phyloP scores from a whole-genome alignment of 495 filamentous ascomycete species.

The Penicillium desertorum region DNA sequence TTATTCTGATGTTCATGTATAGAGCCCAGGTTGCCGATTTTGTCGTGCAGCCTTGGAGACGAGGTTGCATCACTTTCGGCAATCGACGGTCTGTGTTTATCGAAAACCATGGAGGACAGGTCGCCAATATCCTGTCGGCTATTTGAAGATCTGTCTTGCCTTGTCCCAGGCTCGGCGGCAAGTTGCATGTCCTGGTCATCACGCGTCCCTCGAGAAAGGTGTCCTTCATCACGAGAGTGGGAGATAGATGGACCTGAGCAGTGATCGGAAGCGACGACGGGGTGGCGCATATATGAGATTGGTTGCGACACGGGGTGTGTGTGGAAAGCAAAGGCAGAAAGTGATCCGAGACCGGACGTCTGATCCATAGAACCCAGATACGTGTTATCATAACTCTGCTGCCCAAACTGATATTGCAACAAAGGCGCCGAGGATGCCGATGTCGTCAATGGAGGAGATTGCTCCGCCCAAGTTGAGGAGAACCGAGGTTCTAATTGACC shows the following conservation, averaged over 20 bases:
- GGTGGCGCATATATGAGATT: slow-evolving; percentile 39
- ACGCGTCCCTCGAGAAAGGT: slow-evolving; percentile 9
- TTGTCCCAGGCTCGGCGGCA: background rate
- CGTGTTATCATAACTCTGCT: slow-evolving; percentile 19
- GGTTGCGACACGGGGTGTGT: slow-evolving; percentile 37
- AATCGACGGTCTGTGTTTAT: slow-evolving; percentile 7
- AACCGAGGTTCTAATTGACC: slow-evolving; percentile 22
- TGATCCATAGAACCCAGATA: slow-evolving; percentile 32
- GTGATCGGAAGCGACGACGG: slow-evolving; percentile 19
- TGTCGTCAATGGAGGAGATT: slow-evolving; percentile 21
- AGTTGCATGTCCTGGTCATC: slow-evolving; percentile 14
- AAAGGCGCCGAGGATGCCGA: slow-evolving; percentile 17
- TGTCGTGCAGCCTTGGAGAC: slow-evolving; percentile 4
- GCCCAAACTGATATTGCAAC: slow-evolving; percentile 24
- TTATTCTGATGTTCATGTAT: slow-evolving; percentile 3
- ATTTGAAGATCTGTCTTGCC: background rate
- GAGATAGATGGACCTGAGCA: slow-evolving; percentile 4
- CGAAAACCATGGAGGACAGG: slow-evolving; percentile 9
- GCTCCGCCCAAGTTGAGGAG: slow-evolving; percentile 28
- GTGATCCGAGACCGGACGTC: slow-evolving; percentile 31
- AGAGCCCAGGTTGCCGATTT: background rate
- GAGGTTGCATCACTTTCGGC: slow-evolving; percentile 4
- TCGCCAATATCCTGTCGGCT: background rate
- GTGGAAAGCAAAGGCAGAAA: slow-evolving; percentile 34
- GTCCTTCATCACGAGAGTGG: slow-evolving; percentile 11